Conservation (phyloP, 1,284 basidiomycete genomes). For the Takashimella tepidaria region DNA sequence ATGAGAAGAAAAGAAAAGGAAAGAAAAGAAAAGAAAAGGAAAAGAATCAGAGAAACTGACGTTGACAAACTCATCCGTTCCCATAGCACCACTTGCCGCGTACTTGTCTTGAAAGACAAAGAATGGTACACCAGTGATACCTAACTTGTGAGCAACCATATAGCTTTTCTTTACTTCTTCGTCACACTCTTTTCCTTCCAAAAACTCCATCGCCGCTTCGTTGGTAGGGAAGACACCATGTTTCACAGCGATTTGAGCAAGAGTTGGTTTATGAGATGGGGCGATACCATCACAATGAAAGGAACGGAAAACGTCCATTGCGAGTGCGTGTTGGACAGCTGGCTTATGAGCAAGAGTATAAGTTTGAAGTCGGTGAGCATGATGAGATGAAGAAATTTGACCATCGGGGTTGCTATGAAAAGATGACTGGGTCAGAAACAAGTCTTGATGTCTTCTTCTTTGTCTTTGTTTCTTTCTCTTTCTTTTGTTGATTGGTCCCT, state of each 20-base stretch:
- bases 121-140: constrained; percentile 51
- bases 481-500: too few relatives aligned
- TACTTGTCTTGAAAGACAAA: constrained; percentile 47
- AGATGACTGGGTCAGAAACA: too few relatives aligned
- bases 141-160: constrained; percentile 31
- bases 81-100: constrained; percentile 48
- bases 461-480: too few relatives aligned
- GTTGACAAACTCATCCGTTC: constrained; percentile 50
- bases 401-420: constrained; percentile 38
- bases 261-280: constrained; percentile 33
- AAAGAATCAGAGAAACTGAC: too few relatives aligned
- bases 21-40: too few relatives aligned
- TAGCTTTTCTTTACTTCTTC: constrained; percentile 39
- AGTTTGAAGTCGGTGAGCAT: constrained; percentile 45
- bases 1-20: too few relatives aligned
- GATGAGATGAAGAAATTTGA: constrained; percentile 40
- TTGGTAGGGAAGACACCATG: constrained; percentile 39
- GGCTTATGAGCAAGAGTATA: constrained; percentile 38
- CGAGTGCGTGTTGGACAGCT: constrained; percentile 34
- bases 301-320: constrained; percentile 36
- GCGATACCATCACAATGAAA: constrained; percentile 47
- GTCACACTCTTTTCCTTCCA: constrained; percentile 34
- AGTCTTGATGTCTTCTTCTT: too few relatives aligned
- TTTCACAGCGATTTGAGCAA: constrained; percentile 41
- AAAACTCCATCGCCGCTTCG: constrained; percentile 31